Base-by-base conservation (phyloP, 202 grass and related monocot species). In the Setaria italica region DNA sequence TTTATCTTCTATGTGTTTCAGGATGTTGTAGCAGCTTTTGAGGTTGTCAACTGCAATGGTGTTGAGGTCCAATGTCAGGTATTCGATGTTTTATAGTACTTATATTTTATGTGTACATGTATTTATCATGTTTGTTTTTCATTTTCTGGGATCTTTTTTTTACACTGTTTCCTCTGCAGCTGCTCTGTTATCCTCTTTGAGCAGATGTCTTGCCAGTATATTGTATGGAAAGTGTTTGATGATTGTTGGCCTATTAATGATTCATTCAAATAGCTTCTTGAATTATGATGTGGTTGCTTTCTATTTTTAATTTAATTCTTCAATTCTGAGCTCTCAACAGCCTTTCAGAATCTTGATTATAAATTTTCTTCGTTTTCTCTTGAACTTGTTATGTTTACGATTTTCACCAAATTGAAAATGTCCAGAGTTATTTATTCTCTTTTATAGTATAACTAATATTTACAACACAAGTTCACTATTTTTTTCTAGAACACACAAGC, bases 51-150 rank as follows among this genome's bases (percentile, higher is more conserved):
- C 70, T 94, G 97, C 80, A 99, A 79, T 76, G 89, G 92, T 16
- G 90, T 97, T 89, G 97, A 99, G 78, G 94, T 99, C 58, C 97
- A 99, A 67, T 99, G 97, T 53, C 97, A 99, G 97, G 97, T 99
- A 93, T 62, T 74, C 9, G 56, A 68, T 84, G n/a, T 37, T 85
- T 56, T 81, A 19, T 79, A 67, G 29, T 80, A 49, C 21, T 47
- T 35, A 50, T 87, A 74, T 33, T 74, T 53, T 71, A 72, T 82
- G 14, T 49, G 49, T 66, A 45, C 39, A 66, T 56, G 17, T 64
- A 42, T 72, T 4, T 64, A 77, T 37, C 17, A 55, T 73, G 37
- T 43, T 34, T 56, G 0, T 21, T 46, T 47, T 45, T 43, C 63
- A 68, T 55, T 54, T 42, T 68, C 50, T 41, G 19, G 20, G 4